These are phyloP conservation scores for Pichia sp. DNA, from an alignment of 1,139 yeast genomes.

Conservation along the genomic window DNA sequence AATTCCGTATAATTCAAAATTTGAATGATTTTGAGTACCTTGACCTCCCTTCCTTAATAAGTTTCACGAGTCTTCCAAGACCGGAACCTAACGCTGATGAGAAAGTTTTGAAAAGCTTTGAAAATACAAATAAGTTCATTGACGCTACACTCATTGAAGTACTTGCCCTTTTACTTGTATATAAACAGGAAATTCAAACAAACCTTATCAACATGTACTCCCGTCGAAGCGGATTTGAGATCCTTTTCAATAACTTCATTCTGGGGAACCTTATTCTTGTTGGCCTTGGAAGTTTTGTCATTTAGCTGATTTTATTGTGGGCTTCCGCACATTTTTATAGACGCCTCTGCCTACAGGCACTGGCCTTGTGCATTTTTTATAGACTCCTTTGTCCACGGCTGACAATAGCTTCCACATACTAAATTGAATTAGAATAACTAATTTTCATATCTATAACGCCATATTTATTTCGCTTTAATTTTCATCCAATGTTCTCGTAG, in stretches of 20 bases:
- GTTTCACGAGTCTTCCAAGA: conserved; percentile 15
- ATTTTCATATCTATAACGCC: too few relatives aligned
- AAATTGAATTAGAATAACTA: too few relatives aligned
- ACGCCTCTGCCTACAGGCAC: too few relatives aligned
- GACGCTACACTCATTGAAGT: conserved; percentile 26
- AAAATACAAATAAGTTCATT: conserved; percentile 24
- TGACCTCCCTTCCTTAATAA: conserved; percentile 23
- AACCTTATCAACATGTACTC: conserved; percentile 26
- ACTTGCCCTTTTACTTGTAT: conserved; percentile 22
- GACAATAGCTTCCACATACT: too few relatives aligned
- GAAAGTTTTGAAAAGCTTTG: conserved; percentile 16
- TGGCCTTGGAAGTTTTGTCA: conserved; percentile 30
- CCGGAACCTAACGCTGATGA: conserved; percentile 14
- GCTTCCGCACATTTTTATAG: too few relatives aligned
- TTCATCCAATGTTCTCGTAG: too few relatives aligned
- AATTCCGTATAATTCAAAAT: conserved; percentile 56
- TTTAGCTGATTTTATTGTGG: conserved; percentile 11
- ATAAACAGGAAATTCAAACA: conserved; percentile 28
- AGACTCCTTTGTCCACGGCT: too few relatives aligned
- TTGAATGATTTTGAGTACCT: conserved; percentile 38
- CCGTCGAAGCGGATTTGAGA: conserved; percentile 27
- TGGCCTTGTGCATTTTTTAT: too few relatives aligned
- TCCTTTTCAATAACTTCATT: conserved; percentile 28
- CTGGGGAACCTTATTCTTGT: conserved; percentile 29
- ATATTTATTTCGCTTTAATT: too few relatives aligned